Conservation (phyloP, 2,329 filamentous ascomycete genomes). For the Metarhizium humberi region DNA sequence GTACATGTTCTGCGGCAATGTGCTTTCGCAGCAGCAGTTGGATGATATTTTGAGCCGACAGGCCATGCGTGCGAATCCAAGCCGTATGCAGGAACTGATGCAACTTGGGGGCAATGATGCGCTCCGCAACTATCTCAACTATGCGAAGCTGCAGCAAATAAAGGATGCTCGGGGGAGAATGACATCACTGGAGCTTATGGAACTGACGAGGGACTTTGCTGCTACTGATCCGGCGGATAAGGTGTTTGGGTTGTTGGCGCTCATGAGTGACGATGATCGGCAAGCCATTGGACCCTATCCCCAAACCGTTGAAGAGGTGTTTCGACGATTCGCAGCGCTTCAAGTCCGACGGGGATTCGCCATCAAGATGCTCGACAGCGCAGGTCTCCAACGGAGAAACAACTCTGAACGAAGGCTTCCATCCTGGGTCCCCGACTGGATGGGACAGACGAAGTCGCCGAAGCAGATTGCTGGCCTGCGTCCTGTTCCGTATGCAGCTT, state of each 20-base stretch:
- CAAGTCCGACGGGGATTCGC: background rate
- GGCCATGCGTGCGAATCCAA: background rate
- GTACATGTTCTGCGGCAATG: background rate
- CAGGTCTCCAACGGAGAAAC: background rate
- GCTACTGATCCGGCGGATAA: background rate
- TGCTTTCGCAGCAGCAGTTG: background rate
- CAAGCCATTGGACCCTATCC: background rate
- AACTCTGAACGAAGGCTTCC: background rate
- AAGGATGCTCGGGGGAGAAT: background rate
- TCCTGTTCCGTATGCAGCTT: background rate
- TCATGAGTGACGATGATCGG: background rate
- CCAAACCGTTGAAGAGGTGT: background rate
- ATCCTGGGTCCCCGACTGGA: background rate
- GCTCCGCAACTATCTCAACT: background rate
- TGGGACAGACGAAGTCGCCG: background rate
- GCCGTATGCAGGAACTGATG: slow-evolving; percentile 1
- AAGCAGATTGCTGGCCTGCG: background rate
- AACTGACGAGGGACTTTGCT: background rate
- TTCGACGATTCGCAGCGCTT: background rate
- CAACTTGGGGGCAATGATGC: background rate
- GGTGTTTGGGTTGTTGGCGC: background rate
- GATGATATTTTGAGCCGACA: background rate
- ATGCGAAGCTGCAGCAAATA: background rate
- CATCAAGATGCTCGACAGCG: background rate
- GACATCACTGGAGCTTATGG: background rate